These are phyloP conservation scores for Nicotiana benthamiana DNA, from an alignment of 257 asterid species.

Conservation along the genomic window DNA sequence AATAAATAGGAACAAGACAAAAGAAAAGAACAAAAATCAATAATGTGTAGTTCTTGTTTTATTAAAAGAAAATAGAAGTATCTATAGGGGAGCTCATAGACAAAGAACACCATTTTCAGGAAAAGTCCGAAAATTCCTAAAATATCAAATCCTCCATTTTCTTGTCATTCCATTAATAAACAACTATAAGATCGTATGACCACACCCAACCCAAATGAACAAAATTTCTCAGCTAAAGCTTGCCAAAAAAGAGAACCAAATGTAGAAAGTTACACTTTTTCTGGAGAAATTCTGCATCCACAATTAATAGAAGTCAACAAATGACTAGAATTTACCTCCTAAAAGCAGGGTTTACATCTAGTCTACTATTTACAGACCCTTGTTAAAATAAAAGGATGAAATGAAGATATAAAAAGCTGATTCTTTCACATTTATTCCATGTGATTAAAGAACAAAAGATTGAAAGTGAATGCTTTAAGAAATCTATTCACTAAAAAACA, in stretches of 20 bases:
- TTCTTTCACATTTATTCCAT: neutral
- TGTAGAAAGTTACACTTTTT: neutral
- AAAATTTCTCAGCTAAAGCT: neutral
- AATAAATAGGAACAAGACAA: neutral
- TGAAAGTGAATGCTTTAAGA: neutral
- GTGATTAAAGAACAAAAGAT: neutral
- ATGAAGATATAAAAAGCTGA: neutral
- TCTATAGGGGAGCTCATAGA: neutral
- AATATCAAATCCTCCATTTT: conserved; percentile 8
- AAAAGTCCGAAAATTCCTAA: neutral
- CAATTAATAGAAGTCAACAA: neutral
- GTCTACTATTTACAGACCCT: neutral
- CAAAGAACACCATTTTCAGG: neutral
- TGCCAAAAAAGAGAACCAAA: neutral
- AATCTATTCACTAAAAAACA: neutral
- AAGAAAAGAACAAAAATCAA: neutral
- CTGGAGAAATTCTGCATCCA: neutral
- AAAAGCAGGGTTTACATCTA: neutral
- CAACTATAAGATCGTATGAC: neutral
- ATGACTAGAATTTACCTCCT: neutral
- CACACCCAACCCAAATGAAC: neutral
- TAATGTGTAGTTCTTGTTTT: neutral
- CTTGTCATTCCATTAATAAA: neutral
- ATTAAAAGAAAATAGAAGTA: neutral
- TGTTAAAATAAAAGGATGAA: neutral